Evolutionary conservation across 1,139 yeast genomes (phyloP), one percentile per base, ranked within the genome.

Genomic region (Eremothecium sinecaudum): DNA sequence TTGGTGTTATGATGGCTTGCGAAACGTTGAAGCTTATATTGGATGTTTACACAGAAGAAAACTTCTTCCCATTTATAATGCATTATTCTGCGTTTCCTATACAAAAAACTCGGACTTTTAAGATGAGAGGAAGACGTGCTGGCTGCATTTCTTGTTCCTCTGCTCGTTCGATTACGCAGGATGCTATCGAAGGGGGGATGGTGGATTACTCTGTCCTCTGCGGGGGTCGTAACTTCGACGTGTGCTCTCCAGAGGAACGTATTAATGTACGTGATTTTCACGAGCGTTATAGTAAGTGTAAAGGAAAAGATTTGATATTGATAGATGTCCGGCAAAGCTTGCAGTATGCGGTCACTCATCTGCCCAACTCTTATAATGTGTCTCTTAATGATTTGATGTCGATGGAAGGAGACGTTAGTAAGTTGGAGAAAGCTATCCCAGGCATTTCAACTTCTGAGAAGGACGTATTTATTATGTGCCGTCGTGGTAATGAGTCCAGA

Each of bases 401-500:
- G 32, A 62, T 68, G 46, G 48, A 56, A 8, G 48, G 53, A 2
- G 45, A 53, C 11, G 14, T 53, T 7, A 33, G 38, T 4, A 36
- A 44, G 28, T 32, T 56, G 20, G 40, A 44, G 28, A 32, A 42
- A 6, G 22, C 29, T 17, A 40, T 56, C 2, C 56, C 59, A 3
- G 27, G 24, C 4, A 13, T 57, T 3, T 11, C 28, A 2, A 31
- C 30, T n/a, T 12, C 36, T 15, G 38, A 45, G 11, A 46, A 50
- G 20, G 56, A 54, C 30, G 45, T 56, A 3, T 36, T 56, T 6
- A 54, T 57, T 4, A 64, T 87, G 11, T 90, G 99, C 56, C 69
- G 97, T 24, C 77, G 67, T 52, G 99, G 99, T 4, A 86, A 84
- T 54, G 97, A 90, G 54, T 87, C 97, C 0, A 90, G 83, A 49